Evolutionary conservation across 2,329 filamentous ascomycete species (phyloP).

Genomic region (Neofusicoccum umdonicola): DNA sequence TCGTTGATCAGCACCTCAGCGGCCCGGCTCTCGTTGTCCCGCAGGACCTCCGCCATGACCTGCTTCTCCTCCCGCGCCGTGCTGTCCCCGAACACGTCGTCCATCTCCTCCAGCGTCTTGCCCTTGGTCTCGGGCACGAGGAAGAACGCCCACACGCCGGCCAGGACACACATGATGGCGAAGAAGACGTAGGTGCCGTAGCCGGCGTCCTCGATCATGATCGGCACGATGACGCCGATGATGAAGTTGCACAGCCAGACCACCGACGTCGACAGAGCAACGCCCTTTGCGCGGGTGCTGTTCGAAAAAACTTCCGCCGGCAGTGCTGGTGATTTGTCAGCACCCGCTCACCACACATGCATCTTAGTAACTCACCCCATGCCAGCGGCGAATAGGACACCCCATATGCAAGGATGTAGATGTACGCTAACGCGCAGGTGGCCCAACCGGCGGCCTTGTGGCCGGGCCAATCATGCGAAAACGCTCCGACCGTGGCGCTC

Average conservation of each 20-base stretch:
- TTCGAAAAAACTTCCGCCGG: conserved; percentile 19
- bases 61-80: conserved; percentile 31
- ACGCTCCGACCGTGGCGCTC: conserved; percentile 54
- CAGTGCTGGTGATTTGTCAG: not conserved
- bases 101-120: conserved; percentile 35
- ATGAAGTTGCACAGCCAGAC: conserved; percentile 67
- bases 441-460: conserved; percentile 55
- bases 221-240: conserved; percentile 62
- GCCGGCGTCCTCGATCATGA: conserved; percentile 58
- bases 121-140: conserved; percentile 36
- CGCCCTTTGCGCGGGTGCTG: conserved; percentile 27
- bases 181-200: conserved; percentile 44
- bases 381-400: conserved; percentile 31
- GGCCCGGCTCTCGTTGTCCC: not conserved
- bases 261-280: conserved; percentile 60
- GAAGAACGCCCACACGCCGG: conserved; percentile 35
- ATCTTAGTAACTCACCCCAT: not conserved
- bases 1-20: not conserved
- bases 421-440: conserved; percentile 33
- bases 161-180: conserved; percentile 34
- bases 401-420: conserved; percentile 63
- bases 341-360: not conserved
- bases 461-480: conserved; percentile 48
- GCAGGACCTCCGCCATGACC: conserved; percentile 8
- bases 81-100: conserved; percentile 34